Base-by-base conservation (phyloP, 1,139 yeast species). In the Suhomyces anneliseae region DNA sequence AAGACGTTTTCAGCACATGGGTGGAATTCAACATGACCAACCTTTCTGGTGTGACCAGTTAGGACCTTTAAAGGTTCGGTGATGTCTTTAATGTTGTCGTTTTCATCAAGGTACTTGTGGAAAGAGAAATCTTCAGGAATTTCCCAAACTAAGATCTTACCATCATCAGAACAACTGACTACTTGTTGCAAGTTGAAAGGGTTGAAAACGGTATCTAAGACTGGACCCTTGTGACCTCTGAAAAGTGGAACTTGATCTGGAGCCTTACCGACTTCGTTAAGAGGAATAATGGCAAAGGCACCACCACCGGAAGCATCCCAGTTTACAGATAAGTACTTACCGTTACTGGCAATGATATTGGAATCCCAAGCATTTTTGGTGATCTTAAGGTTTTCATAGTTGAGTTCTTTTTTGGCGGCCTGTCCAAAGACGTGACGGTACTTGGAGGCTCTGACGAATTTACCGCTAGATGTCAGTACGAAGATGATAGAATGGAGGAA, bases 231-330 rank as follows among this genome's bases (percentile, higher is more conserved):
- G 66, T 93, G 98, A 15, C 99, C 99, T 60, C 97, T 82, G 67
- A 92, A 93, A 57, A 93, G 77, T 2, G 98, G 93, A 41, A 90
- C 93, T 51, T 87, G 82, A 59, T 93, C 99, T 6, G 97, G 98
- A 8, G 93, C 85, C 66, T 90, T 93, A n/a, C 98, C 98, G 15
- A 82, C 85, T 66, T 92, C 97, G 8, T 66, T 62, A 31, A 89
- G 72, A 2, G 99, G 99, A 47, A 93, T 83, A 12, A 93, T 87
- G 1, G 96, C 97, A 74, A 93, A 92, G 0, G 98, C 95, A 45
- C 99, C 99, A 52, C 98, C 98, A 39, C 98, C 98, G 7, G 95
- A 86, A 19, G 97, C 78, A 52, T 89, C 90, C 97, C 97, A 90
- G 66, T 90, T 90, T 52, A 90, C 87, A 0, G 97, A 79, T 36